Evolutionary conservation across 768 basidiomycete species (phyloP).

Genomic region (Leccinum barrowsii): DNA sequence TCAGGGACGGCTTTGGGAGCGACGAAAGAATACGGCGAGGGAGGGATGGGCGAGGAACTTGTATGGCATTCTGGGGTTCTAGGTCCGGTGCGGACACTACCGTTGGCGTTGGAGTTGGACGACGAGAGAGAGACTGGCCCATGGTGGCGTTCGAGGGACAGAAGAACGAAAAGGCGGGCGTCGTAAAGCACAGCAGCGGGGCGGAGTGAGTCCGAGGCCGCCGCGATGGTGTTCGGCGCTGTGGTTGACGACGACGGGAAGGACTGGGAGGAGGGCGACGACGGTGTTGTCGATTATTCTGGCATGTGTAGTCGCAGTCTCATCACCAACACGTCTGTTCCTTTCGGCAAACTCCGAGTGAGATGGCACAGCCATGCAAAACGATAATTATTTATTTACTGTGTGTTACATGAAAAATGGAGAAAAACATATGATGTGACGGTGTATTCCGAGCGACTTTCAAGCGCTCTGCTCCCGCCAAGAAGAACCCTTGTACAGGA

Average conservation of each 20-base stretch:
- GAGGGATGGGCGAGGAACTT: constrained; percentile 17
- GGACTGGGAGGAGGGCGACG: background rate
- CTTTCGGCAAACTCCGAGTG: constrained; percentile 20
- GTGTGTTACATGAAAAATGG: constrained; percentile 4
- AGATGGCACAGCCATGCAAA: constrained; percentile 16
- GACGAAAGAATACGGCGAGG: constrained; percentile 35
- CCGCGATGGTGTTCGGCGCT: constrained; percentile 9
- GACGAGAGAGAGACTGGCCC: constrained; percentile 33
- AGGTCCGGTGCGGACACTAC: constrained; percentile 8
- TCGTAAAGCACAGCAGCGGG: background rate
- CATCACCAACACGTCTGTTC: constrained; percentile 19
- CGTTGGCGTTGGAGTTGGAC: constrained; percentile 6
- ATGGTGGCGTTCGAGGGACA: constrained; percentile 14
- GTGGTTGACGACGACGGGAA: constrained; percentile 12
- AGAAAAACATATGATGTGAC: background rate
- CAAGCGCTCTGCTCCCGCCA: constrained; percentile 49
- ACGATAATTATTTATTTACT: background rate
- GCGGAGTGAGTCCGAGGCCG: constrained; percentile 3
- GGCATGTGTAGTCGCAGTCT: constrained; percentile 20
- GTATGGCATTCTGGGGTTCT: constrained; percentile 2
- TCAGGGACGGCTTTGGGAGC: constrained; percentile 25
- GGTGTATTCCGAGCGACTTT: background rate
- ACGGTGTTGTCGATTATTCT: constrained; percentile 22
- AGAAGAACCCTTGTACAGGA: constrained; percentile 51
- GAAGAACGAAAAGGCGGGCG: background rate